Evolutionary conservation across 805 yeast species (phyloP).

Genomic region (Brettanomyces anomalus): DNA sequence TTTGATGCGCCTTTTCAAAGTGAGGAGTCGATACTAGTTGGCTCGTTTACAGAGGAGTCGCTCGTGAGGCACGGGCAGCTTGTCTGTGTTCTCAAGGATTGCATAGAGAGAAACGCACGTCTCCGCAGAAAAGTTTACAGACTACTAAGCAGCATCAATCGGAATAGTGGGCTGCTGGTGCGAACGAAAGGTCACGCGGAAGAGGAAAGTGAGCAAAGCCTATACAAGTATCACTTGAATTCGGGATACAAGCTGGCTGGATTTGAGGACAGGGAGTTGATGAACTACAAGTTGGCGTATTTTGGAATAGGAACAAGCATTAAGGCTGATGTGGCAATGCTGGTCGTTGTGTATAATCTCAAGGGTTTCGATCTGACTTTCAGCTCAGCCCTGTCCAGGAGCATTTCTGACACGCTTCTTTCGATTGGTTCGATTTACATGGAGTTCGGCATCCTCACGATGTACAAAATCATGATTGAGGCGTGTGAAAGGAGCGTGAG

Average conservation of each 20-base stretch:
- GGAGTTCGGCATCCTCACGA: constrained; percentile 31
- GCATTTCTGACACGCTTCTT: constrained; percentile 8
- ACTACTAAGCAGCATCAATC: constrained; percentile 11
- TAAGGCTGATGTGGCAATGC: constrained; percentile 13
- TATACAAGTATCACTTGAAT: neutral
- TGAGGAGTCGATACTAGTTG: neutral
- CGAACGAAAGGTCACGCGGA: neutral
- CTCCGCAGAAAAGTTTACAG: constrained; percentile 24
- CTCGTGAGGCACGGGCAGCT: constrained; percentile 2
- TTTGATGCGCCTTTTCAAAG: neutral
- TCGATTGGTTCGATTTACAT: constrained; percentile 18
- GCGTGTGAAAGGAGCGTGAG: constrained; percentile 8
- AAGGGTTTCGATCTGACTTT: constrained; percentile 4
- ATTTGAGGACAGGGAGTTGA: constrained; percentile 10
- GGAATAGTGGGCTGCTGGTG: constrained; percentile 7
- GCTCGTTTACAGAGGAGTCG: neutral
- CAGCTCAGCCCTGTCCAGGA: constrained; percentile 6
- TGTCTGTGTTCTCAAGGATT: neutral
- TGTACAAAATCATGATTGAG: constrained; percentile 23
- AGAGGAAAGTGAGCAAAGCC: neutral
- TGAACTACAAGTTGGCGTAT: constrained; percentile 19
- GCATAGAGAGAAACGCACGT: constrained; percentile 5
- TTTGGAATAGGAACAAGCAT: constrained; percentile 17
- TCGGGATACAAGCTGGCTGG: constrained; percentile 10
- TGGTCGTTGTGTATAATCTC: constrained; percentile 15